Evolutionary conservation across 345 rosid genomes (phyloP).

Genomic region (Lenwebbia sp.): DNA sequence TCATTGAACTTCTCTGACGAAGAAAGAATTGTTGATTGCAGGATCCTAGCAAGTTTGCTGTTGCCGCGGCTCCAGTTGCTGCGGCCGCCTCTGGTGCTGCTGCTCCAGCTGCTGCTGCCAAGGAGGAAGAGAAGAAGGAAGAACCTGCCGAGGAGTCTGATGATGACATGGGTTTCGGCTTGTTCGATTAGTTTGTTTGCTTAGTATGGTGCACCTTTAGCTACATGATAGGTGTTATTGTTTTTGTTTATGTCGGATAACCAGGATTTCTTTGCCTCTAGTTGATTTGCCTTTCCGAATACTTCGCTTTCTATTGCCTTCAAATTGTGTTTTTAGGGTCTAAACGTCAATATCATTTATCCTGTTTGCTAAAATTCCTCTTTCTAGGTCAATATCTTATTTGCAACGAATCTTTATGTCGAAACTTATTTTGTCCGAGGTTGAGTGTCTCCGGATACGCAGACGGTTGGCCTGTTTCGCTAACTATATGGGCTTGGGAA

Average conservation of each 20-base stretch:
- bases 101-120: slow-evolving; percentile 28
- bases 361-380: neutral
- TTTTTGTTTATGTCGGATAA: neutral
- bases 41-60: slow-evolving; percentile 83
- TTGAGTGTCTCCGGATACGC: neutral
- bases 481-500: neutral
- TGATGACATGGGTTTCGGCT: slow-evolving; percentile 79
- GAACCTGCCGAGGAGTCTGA: slow-evolving; percentile 87
- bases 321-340: neutral
- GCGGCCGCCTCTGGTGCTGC: slow-evolving; percentile 13
- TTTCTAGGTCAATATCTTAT: neutral
- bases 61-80: slow-evolving; percentile 30
- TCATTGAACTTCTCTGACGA: neutral
- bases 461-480: neutral
- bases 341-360: neutral
- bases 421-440: neutral
- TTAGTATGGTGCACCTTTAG: neutral
- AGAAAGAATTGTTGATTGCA: neutral
- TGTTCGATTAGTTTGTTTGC: slow-evolving; percentile 38
- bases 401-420: neutral
- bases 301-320: neutral
- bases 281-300: neutral
- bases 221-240: neutral
- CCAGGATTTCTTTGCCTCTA: neutral
- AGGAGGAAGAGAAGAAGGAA: slow-evolving; percentile 62